phyloP scores from a whole-genome alignment of 129 eudicot species.

The Saussurea involucrata region DNA sequence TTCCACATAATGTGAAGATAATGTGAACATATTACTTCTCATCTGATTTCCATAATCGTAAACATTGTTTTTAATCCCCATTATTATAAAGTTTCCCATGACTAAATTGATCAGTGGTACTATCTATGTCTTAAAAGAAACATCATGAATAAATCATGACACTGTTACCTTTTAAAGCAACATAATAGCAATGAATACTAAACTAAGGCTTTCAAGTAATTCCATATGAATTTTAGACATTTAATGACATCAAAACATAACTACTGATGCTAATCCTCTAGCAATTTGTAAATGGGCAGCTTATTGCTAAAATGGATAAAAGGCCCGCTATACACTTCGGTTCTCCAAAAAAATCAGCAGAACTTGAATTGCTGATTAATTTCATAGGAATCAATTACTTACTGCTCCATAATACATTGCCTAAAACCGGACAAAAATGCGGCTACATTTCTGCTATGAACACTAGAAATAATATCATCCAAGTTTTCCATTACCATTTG shows the following conservation, averaged over 20 bases:
- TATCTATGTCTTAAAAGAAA: not conserved
- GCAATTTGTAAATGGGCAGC: slow-evolving; percentile 10
- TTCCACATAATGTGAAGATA: not conserved
- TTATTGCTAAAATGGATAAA: not conserved
- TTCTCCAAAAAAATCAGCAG: not conserved
- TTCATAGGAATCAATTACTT: slow-evolving; percentile 7
- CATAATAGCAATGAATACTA: not conserved
- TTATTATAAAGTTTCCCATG: not conserved
- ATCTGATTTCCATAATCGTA: not conserved
- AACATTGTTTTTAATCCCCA: not conserved
- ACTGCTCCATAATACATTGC: not conserved
- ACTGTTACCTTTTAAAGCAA: not conserved
- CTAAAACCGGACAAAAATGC: not conserved
- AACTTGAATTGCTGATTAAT: not conserved
- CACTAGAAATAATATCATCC: not conserved
- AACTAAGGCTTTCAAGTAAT: slow-evolving; percentile 5
- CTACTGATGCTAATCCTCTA: slow-evolving; percentile 1
- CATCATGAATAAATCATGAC: slow-evolving; percentile 3
- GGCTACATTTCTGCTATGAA: not conserved
- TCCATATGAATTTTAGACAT: not conserved
- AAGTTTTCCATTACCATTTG: not conserved
- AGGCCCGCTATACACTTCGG: not conserved
- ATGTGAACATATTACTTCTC: not conserved
- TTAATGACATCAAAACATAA: slow-evolving; percentile 4
- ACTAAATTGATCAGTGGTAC: slow-evolving; percentile 5